A percentile compares a stretch with the other conserved stretches of the same genome.
Evolutionary conservation across 495 filamentous ascomycete genomes (phyloP).

Genomic region (Penicillium bialowiezense): DNA sequence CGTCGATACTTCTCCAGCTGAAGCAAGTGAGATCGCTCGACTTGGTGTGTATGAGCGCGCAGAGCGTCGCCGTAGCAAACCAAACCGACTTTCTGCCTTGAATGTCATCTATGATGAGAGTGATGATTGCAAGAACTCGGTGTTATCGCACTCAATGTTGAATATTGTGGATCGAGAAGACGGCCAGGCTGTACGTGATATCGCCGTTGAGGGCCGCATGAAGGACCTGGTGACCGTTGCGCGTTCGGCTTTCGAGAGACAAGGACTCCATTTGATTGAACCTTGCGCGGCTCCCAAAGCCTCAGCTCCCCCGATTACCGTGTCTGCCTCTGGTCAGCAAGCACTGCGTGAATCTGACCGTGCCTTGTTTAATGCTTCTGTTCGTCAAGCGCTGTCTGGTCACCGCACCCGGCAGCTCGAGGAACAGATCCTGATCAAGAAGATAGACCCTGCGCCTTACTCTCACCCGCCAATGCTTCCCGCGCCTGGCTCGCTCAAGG

Average conservation of each 20-base stretch:
- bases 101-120: slow-evolving; percentile 60
- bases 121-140: slow-evolving; percentile 35
- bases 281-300: slow-evolving; percentile 71
- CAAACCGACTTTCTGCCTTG: slow-evolving; percentile 49
- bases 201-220: slow-evolving; percentile 72
- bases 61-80: slow-evolving; percentile 45
- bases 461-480: slow-evolving; percentile 66
- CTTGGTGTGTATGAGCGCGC: slow-evolving; percentile 66
- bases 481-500: slow-evolving; percentile 70
- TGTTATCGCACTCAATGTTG: slow-evolving; percentile 73
- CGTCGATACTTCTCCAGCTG: slow-evolving; percentile 69
- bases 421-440: slow-evolving; percentile 65
- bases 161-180: slow-evolving; percentile 72
- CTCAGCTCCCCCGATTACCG: slow-evolving; percentile 82
- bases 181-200: slow-evolving; percentile 60
- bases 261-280: slow-evolving; percentile 74
- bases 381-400: slow-evolving; percentile 73
- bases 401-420: slow-evolving; percentile 62
- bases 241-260: slow-evolving; percentile 57
- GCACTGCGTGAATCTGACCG: slow-evolving; percentile 66
- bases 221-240: slow-evolving; percentile 78
- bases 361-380: slow-evolving; percentile 70
- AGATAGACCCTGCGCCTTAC: slow-evolving; percentile 61
- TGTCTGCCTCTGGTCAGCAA: slow-evolving; percentile 68
- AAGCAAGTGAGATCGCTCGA: slow-evolving; percentile 63